These are phyloP conservation scores for Kuraishia cidri DNA, from an alignment of 805 yeast species.

Conservation along the genomic window DNA sequence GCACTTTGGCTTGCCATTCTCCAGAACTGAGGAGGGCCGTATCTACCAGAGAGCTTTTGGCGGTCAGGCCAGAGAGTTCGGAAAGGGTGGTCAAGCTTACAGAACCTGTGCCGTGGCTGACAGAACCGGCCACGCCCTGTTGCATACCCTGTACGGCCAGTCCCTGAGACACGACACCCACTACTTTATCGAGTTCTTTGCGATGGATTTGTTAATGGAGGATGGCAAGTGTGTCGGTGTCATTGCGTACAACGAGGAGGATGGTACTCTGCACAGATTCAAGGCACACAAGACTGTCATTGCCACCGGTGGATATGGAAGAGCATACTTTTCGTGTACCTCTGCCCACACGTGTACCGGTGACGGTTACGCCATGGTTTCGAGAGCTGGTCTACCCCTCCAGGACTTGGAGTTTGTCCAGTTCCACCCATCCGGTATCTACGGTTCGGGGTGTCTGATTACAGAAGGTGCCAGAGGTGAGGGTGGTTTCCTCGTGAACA, in stretches of 20 bases:
- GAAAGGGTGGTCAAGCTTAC: constrained; percentile 99
- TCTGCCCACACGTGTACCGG: constrained; percentile 99
- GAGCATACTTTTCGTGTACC: constrained; percentile 97
- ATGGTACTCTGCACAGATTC: constrained; percentile 96
- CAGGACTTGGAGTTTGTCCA: constrained; percentile 97
- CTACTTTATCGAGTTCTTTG: constrained; percentile 95
- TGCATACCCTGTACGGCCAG: constrained; percentile 95
- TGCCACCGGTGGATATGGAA: constrained; percentile 98
- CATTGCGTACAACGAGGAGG: constrained; percentile 96
- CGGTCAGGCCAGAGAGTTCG: constrained; percentile 91
- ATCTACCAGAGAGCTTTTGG: constrained; percentile 99
- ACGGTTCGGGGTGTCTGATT: constrained; percentile 97
- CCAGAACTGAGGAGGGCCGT: constrained; percentile 93
- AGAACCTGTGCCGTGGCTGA: constrained; percentile 99
- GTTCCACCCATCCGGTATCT: constrained; percentile 99
- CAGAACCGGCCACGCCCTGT: constrained; percentile 96
- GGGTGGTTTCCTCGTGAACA: constrained; percentile 94
- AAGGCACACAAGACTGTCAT: constrained; percentile 93
- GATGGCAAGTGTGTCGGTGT: constrained; percentile 96
- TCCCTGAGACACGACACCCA: constrained; percentile 95
- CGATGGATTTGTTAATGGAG: constrained; percentile 88
- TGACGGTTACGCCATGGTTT: constrained; percentile 97
- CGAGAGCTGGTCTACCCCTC: constrained; percentile 96
- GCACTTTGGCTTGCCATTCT: constrained; percentile 97
- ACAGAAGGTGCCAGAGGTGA: constrained; percentile 99